Conservation (phyloP, 495 filamentous ascomycete genomes). For the Penicillium paxilli region DNA sequence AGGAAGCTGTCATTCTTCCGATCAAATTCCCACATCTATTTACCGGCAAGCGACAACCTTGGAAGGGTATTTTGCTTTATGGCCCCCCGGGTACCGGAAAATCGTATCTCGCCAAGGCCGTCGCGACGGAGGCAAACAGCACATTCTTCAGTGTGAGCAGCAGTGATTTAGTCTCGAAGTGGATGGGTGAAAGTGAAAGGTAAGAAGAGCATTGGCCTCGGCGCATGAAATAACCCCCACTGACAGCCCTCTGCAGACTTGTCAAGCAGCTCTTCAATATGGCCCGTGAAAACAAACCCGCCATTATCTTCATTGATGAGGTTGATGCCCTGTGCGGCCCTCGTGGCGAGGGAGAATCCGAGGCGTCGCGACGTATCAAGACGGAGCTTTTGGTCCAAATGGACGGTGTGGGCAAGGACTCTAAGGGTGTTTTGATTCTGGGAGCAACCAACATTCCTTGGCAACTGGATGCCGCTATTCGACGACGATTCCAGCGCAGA, state of each 20-base stretch:
- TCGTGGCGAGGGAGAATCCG: conserved; percentile 94
- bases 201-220: conserved; percentile 32
- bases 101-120: conserved; percentile 93
- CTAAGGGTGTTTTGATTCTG: conserved; percentile 88
- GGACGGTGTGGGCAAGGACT: conserved; percentile 97
- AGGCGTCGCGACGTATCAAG: conserved; percentile 96
- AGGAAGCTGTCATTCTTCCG: conserved; percentile 94
- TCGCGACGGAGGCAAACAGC: conserved; percentile 97
- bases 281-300: conserved; percentile 96
- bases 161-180: conserved; percentile 95
- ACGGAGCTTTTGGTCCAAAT: conserved; percentile 98
- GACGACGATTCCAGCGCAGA: conserved; percentile 91
- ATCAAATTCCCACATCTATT: conserved; percentile 99
- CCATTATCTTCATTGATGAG: conserved; percentile 99
- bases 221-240: conserved; percentile 6
- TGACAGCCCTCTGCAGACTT: conserved; percentile 55
- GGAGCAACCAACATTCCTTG: conserved; percentile 99
- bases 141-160: conserved; percentile 99
- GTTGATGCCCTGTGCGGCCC: conserved; percentile 97
- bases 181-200: conserved; percentile 99
- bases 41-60: conserved; percentile 93
- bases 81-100: conserved; percentile 97
- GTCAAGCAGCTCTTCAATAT: conserved; percentile 98
- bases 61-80: conserved; percentile 97
- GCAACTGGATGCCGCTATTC: conserved; percentile 98